These are phyloP conservation scores for Fusarium xyrophilum DNA, from an alignment of 2,329 filamentous ascomycete genomes.

Conservation along the genomic window DNA sequence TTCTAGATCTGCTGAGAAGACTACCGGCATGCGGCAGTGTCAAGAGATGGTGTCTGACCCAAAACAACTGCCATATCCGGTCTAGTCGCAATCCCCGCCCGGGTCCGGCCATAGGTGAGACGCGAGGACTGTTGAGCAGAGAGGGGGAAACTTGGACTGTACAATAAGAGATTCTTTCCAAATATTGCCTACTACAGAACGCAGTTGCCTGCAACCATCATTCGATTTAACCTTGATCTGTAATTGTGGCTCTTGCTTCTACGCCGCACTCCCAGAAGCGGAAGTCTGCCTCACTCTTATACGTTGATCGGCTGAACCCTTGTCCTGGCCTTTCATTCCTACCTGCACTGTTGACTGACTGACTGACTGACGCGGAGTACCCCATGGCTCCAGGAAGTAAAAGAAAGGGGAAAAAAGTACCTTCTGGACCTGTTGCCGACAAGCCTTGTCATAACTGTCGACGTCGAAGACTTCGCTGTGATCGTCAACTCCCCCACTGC, in stretches of 20 bases:
- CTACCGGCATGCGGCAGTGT: slow-evolving; percentile 20
- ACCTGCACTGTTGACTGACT: neutral
- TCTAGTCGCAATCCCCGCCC: slow-evolving; percentile 39
- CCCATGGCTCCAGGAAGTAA: slow-evolving; percentile 38
- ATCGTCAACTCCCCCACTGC: slow-evolving; percentile 58
- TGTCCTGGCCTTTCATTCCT: slow-evolving; percentile 17
- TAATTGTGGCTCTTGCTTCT: slow-evolving; percentile 34
- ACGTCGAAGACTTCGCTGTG: slow-evolving; percentile 60
- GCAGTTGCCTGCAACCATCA: slow-evolving; percentile 5
- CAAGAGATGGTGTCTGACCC: slow-evolving; percentile 20
- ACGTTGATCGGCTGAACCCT: slow-evolving; percentile 21
- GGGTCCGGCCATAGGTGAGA: slow-evolving; percentile 24
- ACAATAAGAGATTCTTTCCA: slow-evolving; percentile 3
- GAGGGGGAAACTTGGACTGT: slow-evolving; percentile 11
- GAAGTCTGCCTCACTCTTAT: slow-evolving; percentile 25
- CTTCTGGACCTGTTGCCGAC: slow-evolving; percentile 38
- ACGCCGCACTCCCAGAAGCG: slow-evolving; percentile 19
- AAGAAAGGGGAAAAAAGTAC: slow-evolving; percentile 38
- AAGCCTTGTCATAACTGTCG: slow-evolving; percentile 62
- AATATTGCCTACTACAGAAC: slow-evolving; percentile 3
- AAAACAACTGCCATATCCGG: slow-evolving; percentile 44
- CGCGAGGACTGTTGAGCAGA: neutral
- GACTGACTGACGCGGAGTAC: neutral
- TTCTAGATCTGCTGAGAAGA: slow-evolving; percentile 14
- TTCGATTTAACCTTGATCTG: slow-evolving; percentile 14